Evolutionary conservation across 163 green algal species (phyloP), one percentile per base, ranked within the genome.

Genomic region (Scenedesmus sp.): DNA sequence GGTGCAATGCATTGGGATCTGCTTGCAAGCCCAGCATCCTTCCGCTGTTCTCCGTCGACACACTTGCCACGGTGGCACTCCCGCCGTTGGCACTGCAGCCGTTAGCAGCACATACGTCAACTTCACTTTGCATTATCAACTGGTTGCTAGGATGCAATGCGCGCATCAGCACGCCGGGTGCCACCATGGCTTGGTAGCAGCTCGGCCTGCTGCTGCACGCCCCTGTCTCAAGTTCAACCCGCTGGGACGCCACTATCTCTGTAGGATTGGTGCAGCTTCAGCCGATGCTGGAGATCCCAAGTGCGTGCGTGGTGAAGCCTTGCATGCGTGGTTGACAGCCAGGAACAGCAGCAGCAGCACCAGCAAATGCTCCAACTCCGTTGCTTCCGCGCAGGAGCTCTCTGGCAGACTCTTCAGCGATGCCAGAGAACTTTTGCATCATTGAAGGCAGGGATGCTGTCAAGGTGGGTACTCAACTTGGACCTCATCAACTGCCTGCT

Each of bases 401-500:
- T 15, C 18, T 81, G 42, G 42, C 59, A 3, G 59, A 89, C 70
- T 59, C 82, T 33, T 40, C 59, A 33, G 35, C 83, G 16, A 83
- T 92, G 65, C 89, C 89, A 4, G 96, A 97, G 49, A 97, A 98
- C 80, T 98, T 98, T 76, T 98, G 97, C 92, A 98, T 99, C 90
- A 99, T 99, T 84, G 98, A 99, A 90, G 97, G 96, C 87, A 92
- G 95, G 24, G 96, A 98, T 46, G 98, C 96, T 13, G 96, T 99
- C 7, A 97, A 98, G 95, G 97, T 95, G 72, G 95, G 72, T 42
- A 76, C 9, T 37, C 16, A 43, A 12, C 30, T 83, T 15, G 9
- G 0, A 53, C 65, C 0, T 53, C 37, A 73, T 42, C 42, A 89
- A 35, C 2, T 37, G 51, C 94, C 85, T 5, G n/a, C 13, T 40